Evolutionary conservation across 768 basidiomycete genomes (phyloP).

Genomic region (Coprinellus micaceus): DNA sequence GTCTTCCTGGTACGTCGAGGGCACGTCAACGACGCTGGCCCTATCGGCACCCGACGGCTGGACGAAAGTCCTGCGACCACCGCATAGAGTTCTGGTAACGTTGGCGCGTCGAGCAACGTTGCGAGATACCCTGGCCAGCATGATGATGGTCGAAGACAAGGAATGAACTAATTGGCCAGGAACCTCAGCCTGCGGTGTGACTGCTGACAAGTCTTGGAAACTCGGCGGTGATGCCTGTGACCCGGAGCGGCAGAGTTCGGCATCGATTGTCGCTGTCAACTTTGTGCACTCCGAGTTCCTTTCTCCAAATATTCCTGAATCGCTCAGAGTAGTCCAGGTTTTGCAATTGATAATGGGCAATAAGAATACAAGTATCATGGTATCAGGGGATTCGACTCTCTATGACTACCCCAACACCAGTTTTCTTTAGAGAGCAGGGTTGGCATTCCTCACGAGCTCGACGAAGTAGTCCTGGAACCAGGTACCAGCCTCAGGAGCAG

Average conservation of each 20-base stretch:
- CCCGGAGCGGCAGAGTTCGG: no score
- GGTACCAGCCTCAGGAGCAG: slow-evolving; percentile 59
- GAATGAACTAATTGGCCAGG: neutral
- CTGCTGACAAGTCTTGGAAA: neutral
- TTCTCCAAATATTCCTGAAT: no score
- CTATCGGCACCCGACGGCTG: slow-evolving; percentile 81
- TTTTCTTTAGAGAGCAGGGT: slow-evolving; percentile 48
- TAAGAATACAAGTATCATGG: no score
- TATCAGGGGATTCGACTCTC: no score
- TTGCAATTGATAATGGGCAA: no score
- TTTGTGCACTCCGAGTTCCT: no score
- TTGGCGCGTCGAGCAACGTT: slow-evolving; percentile 32
- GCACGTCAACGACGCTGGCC: slow-evolving; percentile 79
- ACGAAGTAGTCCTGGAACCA: slow-evolving; percentile 71
- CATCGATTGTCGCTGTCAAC: neutral
- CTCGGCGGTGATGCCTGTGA: no score
- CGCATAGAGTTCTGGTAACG: slow-evolving; percentile 26
- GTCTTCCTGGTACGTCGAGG: slow-evolving; percentile 68
- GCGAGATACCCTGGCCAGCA: slow-evolving; percentile 57
- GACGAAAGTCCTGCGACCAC: slow-evolving; percentile 57
- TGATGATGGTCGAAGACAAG: slow-evolving; percentile 25
- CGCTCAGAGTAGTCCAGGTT: no score
- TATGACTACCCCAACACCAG: no score
- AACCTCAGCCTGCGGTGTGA: neutral
- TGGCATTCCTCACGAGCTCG: slow-evolving; percentile 50